Conservation (phyloP, 1,139 yeast genomes). For the Yamadazyma friedrichii region DNA sequence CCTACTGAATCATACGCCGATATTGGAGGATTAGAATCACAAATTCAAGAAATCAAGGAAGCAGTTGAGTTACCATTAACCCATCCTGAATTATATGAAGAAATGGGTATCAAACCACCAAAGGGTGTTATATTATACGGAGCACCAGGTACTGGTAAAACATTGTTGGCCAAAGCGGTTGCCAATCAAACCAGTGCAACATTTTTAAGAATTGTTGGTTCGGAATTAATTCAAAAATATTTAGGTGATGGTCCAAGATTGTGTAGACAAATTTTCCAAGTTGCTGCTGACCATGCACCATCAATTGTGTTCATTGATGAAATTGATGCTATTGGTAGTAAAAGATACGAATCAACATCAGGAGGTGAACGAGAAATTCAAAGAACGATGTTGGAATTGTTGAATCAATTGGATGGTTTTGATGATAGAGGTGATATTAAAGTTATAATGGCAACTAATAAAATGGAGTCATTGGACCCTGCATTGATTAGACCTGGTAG, state of each 20-base stretch:
- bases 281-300: constrained; percentile 97
- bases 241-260: constrained; percentile 98
- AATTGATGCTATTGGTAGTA: constrained; percentile 98
- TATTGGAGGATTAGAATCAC: constrained; percentile 94
- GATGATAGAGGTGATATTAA: constrained; percentile 98
- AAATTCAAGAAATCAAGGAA: constrained; percentile 97
- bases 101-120: constrained; percentile 99
- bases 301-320: constrained; percentile 98
- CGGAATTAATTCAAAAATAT: constrained; percentile 94
- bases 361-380: constrained; percentile 99
- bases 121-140: constrained; percentile 98
- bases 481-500: constrained; percentile 98
- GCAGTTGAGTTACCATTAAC: constrained; percentile 96
- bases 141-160: constrained; percentile 99
- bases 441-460: constrained; percentile 98
- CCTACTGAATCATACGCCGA: constrained; percentile 97
- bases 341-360: constrained; percentile 91
- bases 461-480: constrained; percentile 92
- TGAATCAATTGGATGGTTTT: constrained; percentile 96
- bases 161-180: constrained; percentile 94
- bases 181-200: constrained; percentile 98
- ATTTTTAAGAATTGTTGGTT: constrained; percentile 92
- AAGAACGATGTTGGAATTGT: constrained; percentile 95
- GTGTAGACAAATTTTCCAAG: constrained; percentile 91
- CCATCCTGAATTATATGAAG: constrained; percentile 96